phyloP scores from a whole-genome alignment of 2,329 filamentous ascomycete genomes.

The Geosmithia flava region DNA sequence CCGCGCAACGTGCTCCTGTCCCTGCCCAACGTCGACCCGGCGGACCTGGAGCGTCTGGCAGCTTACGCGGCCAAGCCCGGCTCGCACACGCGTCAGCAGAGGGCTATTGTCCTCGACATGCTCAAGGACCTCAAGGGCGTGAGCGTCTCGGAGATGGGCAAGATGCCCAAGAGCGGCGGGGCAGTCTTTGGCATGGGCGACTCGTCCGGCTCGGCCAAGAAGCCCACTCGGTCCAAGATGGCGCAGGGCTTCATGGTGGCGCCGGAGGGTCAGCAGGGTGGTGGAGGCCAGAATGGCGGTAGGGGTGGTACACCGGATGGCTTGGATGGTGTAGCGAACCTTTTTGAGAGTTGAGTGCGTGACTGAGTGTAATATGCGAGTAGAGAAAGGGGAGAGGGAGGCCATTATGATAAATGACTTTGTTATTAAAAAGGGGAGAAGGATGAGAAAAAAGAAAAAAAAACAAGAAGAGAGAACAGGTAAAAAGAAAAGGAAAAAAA shows the following conservation, averaged over 20 bases:
- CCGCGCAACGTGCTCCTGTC: slow-evolving; percentile 66
- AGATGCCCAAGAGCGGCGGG: slow-evolving; percentile 48
- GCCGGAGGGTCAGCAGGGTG: slow-evolving; percentile 8
- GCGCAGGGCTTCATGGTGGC: slow-evolving; percentile 48
- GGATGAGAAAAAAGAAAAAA: too few species aligned
- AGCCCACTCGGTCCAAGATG: slow-evolving; percentile 41
- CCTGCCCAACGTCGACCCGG: slow-evolving; percentile 62
- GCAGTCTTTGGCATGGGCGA: slow-evolving; percentile 8
- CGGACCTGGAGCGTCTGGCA: slow-evolving; percentile 54
- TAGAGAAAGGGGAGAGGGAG: background rate
- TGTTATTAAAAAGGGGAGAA: too few species aligned
- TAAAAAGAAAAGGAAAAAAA: too few species aligned
- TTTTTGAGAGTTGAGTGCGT: slow-evolving; percentile 30
- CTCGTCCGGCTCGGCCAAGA: slow-evolving; percentile 22
- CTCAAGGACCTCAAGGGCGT: slow-evolving; percentile 80
- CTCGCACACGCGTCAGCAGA: slow-evolving; percentile 60
- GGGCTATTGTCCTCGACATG: slow-evolving; percentile 71
- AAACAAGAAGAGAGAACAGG: too few species aligned
- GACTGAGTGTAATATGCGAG: too few species aligned
- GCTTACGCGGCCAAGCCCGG: slow-evolving; percentile 44
- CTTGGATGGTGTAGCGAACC: slow-evolving; percentile 40
- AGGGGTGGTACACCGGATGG: slow-evolving; percentile 32
- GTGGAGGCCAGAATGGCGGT: slow-evolving; percentile 3
- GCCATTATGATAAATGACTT: too few species aligned
- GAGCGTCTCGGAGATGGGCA: slow-evolving; percentile 87